Evolutionary conservation across 345 rosid genomes (phyloP).

Genomic region (Dipteronia dyeriana): DNA sequence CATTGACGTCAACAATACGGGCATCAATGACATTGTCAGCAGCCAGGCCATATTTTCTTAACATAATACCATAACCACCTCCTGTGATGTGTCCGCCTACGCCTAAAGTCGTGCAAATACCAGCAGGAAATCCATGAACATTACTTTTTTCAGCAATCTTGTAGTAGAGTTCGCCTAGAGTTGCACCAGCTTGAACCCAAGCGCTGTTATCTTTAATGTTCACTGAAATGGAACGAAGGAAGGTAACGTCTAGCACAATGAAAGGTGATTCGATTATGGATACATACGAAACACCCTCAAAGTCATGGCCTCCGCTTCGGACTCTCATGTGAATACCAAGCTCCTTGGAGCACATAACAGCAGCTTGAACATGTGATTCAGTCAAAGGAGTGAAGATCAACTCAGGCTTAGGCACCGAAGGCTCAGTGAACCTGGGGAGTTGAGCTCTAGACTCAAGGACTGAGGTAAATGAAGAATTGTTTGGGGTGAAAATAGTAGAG

Average conservation of each 20-base stretch:
- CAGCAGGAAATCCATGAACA: neutral
- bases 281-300: neutral
- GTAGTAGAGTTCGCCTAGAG: neutral
- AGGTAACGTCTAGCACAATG: neutral
- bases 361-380: neutral
- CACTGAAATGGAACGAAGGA: neutral
- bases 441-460: conserved; percentile 51
- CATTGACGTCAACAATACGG: neutral
- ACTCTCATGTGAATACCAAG: conserved; percentile 47
- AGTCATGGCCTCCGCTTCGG: neutral
- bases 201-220: neutral
- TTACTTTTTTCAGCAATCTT: neutral
- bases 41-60: neutral
- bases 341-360: conserved; percentile 41
- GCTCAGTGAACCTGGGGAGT: conserved; percentile 42
- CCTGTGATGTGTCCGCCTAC: neutral
- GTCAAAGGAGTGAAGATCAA: neutral
- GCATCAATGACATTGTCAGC: neutral
- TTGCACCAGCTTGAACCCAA: neutral
- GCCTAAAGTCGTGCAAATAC: neutral
- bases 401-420: conserved; percentile 54
- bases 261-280: neutral
- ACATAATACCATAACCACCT: neutral
- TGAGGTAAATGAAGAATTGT: conserved; percentile 40
- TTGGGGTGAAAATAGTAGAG: conserved; percentile 10